Conservation (phyloP, 148 eudicot species). For the Rhododendron henanense region DNA sequence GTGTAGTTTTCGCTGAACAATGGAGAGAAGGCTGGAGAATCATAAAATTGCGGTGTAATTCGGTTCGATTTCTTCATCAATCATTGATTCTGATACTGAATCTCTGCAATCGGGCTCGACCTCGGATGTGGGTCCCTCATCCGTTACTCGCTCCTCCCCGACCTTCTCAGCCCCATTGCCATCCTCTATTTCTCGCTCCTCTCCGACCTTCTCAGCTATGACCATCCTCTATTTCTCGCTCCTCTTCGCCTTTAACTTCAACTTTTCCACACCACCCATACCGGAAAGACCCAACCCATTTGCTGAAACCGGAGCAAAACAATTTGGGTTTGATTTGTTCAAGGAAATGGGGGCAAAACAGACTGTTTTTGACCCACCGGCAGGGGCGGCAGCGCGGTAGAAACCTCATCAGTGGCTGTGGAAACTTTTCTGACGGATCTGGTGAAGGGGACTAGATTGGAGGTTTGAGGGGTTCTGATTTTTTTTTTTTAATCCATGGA, state of each 20-base stretch:
- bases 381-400: slow-evolving; percentile 24
- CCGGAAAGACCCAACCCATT: slow-evolving; percentile 39
- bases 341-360: neutral
- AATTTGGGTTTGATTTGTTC: neutral
- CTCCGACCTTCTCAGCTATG: too few species aligned
- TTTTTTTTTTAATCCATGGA: too few species aligned
- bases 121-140: neutral
- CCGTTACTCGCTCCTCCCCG: neutral
- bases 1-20: too few species aligned
- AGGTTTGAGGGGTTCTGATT: too few species aligned
- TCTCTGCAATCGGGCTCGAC: slow-evolving; percentile 13
- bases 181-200: neutral
- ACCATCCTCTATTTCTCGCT: too few species aligned
- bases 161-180: neutral
- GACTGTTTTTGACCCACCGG: slow-evolving; percentile 14
- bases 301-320: neutral
- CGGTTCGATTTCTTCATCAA: neutral
- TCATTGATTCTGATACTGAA: slow-evolving; percentile 15
- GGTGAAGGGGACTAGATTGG: too few species aligned
- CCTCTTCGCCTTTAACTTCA: slow-evolving; percentile 8
- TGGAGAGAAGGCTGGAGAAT: too few species aligned
- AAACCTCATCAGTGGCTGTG: slow-evolving; percentile 76
- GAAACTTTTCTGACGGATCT: slow-evolving; percentile 41
- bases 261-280: slow-evolving; percentile 29
- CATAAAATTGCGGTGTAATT: neutral